These are phyloP conservation scores for Solanum raphanifolium DNA, from an alignment of 257 asterid genomes.

Conservation along the genomic window DNA sequence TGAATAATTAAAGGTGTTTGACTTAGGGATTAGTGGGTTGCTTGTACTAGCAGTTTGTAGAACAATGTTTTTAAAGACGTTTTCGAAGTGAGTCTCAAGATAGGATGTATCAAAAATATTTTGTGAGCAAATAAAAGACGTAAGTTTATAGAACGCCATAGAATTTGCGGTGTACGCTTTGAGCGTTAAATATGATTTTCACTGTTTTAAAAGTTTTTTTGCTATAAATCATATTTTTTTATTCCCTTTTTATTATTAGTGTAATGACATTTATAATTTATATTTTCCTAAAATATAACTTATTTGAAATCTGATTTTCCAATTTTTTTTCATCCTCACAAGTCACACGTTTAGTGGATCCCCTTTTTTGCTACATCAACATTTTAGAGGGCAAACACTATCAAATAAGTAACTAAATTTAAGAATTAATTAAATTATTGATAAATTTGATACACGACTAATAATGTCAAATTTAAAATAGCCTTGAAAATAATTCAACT, in stretches of 20 bases:
- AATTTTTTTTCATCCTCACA: not conserved
- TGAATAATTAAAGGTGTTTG: not conserved
- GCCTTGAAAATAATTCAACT: not conserved
- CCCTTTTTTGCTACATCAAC: not conserved
- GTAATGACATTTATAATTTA: not conserved
- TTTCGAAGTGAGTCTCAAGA: not conserved
- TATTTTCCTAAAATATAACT: not conserved
- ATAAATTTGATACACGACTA: no score
- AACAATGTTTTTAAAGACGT: no score
- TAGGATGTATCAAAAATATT: no score
- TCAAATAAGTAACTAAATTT: not conserved
- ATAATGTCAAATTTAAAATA: not conserved
- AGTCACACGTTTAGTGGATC: no score
- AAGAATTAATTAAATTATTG: no score
- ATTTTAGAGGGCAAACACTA: not conserved
- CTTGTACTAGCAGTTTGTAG: no score
- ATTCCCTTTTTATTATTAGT: no score
- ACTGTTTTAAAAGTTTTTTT: no score
- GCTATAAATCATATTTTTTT: no score
- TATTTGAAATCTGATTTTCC: not conserved
- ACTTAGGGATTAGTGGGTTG: not conserved
- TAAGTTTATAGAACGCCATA: no score
- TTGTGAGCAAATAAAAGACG: not conserved
- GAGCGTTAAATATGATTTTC: no score
- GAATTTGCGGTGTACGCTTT: not conserved